Conservation (phyloP, 2,329 filamentous ascomycete species). For the Gnomoniopsis smithogilvyi region DNA sequence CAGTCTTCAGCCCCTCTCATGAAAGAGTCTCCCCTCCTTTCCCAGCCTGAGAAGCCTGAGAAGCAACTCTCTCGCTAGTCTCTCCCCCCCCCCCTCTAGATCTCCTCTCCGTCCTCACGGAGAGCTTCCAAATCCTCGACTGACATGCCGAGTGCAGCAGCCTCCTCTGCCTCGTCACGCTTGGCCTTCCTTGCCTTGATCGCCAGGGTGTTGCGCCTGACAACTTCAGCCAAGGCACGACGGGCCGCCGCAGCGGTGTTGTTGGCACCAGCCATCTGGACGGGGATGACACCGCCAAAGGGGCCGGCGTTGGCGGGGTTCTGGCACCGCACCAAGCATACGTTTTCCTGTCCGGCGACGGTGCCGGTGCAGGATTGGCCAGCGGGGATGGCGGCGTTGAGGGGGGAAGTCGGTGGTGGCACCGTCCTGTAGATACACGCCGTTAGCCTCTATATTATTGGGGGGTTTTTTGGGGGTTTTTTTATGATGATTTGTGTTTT, state of each 20-base stretch:
- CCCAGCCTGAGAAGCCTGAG: not conserved
- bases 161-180: constrained; percentile 19
- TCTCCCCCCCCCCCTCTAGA: too few relatives aligned
- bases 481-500: not conserved
- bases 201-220: constrained; percentile 23
- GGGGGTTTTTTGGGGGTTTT: too few relatives aligned
- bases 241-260: constrained; percentile 20
- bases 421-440: too few relatives aligned
- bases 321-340: constrained; percentile 62
- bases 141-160: constrained; percentile 9
- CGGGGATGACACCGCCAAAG: constrained; percentile 47
- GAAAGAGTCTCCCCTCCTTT: not conserved
- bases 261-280: constrained; percentile 26
- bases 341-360: constrained; percentile 54
- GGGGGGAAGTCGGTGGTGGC: constrained; percentile 42
- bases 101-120: constrained; percentile 21
- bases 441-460: too few relatives aligned
- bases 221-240: constrained; percentile 24
- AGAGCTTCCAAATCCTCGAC: constrained; percentile 22
- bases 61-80: not conserved
- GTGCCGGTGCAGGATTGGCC: constrained; percentile 56
- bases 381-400: constrained; percentile 55
- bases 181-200: constrained; percentile 19
- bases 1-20: constrained; percentile 1
- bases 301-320: constrained; percentile 59